Evolutionary conservation across 1,284 basidiomycete genomes (phyloP).

Genomic region (Ustilago trichophora): DNA sequence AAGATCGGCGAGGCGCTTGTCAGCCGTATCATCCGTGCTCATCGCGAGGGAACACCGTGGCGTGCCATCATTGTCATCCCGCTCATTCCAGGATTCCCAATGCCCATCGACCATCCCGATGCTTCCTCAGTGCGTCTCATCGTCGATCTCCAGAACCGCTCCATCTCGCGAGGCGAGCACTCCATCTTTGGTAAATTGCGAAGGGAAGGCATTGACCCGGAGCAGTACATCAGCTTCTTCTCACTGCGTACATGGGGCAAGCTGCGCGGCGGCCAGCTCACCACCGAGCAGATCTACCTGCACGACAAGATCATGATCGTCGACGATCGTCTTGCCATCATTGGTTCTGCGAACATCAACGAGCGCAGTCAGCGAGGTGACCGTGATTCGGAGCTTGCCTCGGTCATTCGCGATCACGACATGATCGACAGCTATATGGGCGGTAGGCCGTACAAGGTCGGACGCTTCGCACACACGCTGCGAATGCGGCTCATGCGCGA

Average conservation of each 20-base stretch:
- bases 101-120: slow-evolving; percentile 89
- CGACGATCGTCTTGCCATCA: slow-evolving; percentile 94
- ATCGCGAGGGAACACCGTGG: slow-evolving; percentile 83
- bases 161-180: slow-evolving; percentile 86
- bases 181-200: slow-evolving; percentile 89
- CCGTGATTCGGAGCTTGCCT: slow-evolving; percentile 92
- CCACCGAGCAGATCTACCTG: slow-evolving; percentile 78
- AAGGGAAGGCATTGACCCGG: slow-evolving; percentile 84
- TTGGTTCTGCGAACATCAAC: slow-evolving; percentile 99
- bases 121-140: slow-evolving; percentile 79
- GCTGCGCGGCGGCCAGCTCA: slow-evolving; percentile 82
- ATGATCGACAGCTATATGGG: slow-evolving; percentile 92
- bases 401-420: slow-evolving; percentile 93
- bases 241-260: slow-evolving; percentile 93
- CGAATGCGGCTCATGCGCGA: slow-evolving; percentile 95
- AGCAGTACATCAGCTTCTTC: slow-evolving; percentile 92
- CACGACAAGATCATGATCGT: slow-evolving; percentile 80
- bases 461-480: slow-evolving; percentile 93
- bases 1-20: slow-evolving; percentile 94
- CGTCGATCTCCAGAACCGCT: slow-evolving; percentile 73
- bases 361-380: slow-evolving; percentile 95
- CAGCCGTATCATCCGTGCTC: slow-evolving; percentile 87
- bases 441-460: slow-evolving; percentile 92
- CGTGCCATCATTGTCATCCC: slow-evolving; percentile 93
- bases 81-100: slow-evolving; percentile 90